phyloP scores from a whole-genome alignment of 139 green algal genomes.

The Chlamydomonas eustigma region DNA sequence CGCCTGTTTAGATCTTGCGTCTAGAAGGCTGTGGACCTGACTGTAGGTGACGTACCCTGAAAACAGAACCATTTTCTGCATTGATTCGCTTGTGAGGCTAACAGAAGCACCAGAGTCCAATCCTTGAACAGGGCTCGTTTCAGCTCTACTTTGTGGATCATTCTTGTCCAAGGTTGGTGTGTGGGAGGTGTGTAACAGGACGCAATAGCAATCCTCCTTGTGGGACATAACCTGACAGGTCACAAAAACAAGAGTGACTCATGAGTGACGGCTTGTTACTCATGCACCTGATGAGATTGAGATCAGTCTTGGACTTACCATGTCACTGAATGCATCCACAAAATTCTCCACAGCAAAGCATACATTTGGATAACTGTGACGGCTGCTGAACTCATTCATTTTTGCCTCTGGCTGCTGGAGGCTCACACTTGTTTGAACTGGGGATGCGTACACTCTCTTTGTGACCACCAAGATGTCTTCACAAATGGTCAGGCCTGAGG shows the following conservation, averaged over 20 bases:
- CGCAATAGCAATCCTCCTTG: constrained; percentile 55
- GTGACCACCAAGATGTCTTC: constrained; percentile 8
- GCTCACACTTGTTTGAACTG: constrained; percentile 51
- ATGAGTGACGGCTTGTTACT: too few relatives aligned
- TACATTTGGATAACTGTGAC: constrained; percentile 65
- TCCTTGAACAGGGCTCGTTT: too few relatives aligned
- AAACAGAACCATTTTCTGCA: not conserved
- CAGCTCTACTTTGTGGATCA: too few relatives aligned
- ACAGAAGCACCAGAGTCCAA: too few relatives aligned
- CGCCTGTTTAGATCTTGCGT: not conserved
- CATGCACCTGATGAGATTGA: not conserved
- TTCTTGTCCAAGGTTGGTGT: not conserved
- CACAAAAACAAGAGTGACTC: too few relatives aligned
- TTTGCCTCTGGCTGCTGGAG: constrained; percentile 36
- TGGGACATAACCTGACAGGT: constrained; percentile 41
- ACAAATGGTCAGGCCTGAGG: constrained; percentile 20
- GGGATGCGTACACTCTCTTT: constrained; percentile 47
- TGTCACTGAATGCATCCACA: constrained; percentile 53
- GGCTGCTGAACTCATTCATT: not conserved
- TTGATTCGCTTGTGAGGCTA: too few relatives aligned
- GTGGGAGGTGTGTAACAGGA: constrained; percentile 46
- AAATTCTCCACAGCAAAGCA: constrained; percentile 80
- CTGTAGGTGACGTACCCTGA: not conserved
- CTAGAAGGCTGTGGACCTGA: constrained; percentile 13
- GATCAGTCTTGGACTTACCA: too few relatives aligned